phyloP scores from a whole-genome alignment of 2,329 filamentous ascomycete species.

The Fusarium ambrosium region DNA sequence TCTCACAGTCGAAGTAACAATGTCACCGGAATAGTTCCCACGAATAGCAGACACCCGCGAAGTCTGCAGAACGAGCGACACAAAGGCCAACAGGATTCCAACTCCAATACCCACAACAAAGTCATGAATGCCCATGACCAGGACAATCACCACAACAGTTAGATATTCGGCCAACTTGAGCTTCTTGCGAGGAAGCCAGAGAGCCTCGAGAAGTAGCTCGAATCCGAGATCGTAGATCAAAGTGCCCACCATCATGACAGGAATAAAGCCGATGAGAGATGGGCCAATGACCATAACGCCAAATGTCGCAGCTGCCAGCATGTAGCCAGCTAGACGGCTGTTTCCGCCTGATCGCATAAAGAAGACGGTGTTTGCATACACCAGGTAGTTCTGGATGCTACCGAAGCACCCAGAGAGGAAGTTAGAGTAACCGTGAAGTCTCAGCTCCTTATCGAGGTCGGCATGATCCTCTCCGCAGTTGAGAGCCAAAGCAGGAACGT shows the following conservation, averaged over 20 bases:
- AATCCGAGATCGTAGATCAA: constrained; percentile 96
- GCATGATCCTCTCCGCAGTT: constrained; percentile 93
- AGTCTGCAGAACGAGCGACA: constrained; percentile 91
- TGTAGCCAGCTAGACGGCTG: constrained; percentile 85
- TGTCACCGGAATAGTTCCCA: constrained; percentile 89
- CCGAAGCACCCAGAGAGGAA: constrained; percentile 87
- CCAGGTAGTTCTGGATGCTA: constrained; percentile 96
- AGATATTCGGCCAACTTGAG: constrained; percentile 89
- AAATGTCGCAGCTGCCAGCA: constrained; percentile 85
- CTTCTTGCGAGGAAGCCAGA: constrained; percentile 90
- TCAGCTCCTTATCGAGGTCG: constrained; percentile 90
- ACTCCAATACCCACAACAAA: constrained; percentile 95
- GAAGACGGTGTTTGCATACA: constrained; percentile 97
- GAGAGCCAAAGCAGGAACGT: constrained; percentile 92
- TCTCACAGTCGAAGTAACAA: constrained; percentile 92
- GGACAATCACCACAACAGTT: constrained; percentile 88
- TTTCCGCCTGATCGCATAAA: constrained; percentile 95
- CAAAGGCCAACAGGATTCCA: constrained; percentile 90
- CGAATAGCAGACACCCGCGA: constrained; percentile 91
- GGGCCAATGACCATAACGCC: constrained; percentile 89
- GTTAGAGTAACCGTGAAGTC: constrained; percentile 94
- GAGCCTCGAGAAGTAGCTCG: constrained; percentile 88
- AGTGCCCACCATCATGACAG: constrained; percentile 95
- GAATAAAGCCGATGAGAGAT: constrained; percentile 91
- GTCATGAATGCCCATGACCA: constrained; percentile 97